Evolutionary conservation across 2,329 filamentous ascomycete genomes (phyloP), one percentile per base, ranked within the genome.

Genomic region (Cladosporium sp.): DNA sequence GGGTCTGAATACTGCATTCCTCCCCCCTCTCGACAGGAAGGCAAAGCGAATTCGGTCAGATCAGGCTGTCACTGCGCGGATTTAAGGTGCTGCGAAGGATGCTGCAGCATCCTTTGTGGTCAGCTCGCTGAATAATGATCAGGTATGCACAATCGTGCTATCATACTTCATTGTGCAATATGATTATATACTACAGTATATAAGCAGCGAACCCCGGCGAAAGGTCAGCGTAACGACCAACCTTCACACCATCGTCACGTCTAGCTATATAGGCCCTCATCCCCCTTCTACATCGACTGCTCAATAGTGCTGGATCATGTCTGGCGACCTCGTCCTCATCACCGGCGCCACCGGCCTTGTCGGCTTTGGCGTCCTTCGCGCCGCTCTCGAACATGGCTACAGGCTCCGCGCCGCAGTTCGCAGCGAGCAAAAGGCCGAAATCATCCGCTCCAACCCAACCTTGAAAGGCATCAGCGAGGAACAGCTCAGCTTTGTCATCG

Each of bases 321-420:
- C 49, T 32, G 42, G 42, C 19, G 44, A 53, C 18, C 45, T 53
- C 44, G n/a, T 53, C 9, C 51, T 53, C 32, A 31, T 57, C 46
- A 64, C 62, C 9, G 61, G 63, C 4, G 52, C 46, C 11, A 53
- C 60, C 18, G 63, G 63, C 13, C 56, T 59, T 34, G 43, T 65
- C 67, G 60, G 63, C 31, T 63, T 59, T 43, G 55, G 55, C 4
- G 56, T 54, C 4, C 52, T 65, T 11, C 46, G 60, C 38, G 45
- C 58, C 33, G 61, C 63, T 16, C 58, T 65, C 40, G 42, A 57
- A 14, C 54, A 57, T 43, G 62, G 61, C 38, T 64, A 63, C 55
- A 44, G 42, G 9, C 60, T 65, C 18, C 57, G 62, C 19, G 63
- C 62, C 6, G 60, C 56, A 8, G 59, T 65, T 40, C 61, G 63